Conservation (phyloP, 2,329 filamentous ascomycete species). For the Fusarium citri region DNA sequence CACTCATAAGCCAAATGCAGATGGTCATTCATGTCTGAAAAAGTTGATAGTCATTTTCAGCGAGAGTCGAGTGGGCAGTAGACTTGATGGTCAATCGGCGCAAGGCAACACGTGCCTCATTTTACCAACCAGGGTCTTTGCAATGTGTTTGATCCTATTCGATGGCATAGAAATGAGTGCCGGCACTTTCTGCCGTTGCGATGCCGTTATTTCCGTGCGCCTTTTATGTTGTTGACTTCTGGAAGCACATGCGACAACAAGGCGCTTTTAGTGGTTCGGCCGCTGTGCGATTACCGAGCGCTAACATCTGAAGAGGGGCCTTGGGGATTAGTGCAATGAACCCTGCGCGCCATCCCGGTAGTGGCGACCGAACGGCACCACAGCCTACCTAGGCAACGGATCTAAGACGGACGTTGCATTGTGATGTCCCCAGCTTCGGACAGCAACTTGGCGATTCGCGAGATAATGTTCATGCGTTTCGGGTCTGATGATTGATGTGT, state of each 20-base stretch:
- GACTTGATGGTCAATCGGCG: no score
- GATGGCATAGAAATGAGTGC: conserved; percentile 20
- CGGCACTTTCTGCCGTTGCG: conserved; percentile 17
- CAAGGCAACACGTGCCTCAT: background rate
- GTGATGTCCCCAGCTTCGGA: background rate
- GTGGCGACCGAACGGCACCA: no score
- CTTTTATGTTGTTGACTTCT: background rate
- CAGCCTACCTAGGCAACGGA: no score
- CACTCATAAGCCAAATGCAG: no score
- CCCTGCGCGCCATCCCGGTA: no score
- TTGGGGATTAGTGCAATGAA: no score
- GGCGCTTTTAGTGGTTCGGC: conserved; percentile 19
- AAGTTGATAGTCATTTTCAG: no score
- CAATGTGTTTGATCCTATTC: background rate
- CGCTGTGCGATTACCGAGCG: background rate
- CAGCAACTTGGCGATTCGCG: conserved; percentile 11
- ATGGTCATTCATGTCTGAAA: no score
- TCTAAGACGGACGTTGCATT: no score
- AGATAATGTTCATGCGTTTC: no score
- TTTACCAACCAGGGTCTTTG: rapidly evolving
- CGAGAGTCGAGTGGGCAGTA: no score
- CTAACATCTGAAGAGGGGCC: conserved; percentile 5
- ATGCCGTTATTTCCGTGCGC: background rate
- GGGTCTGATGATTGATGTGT: no score
- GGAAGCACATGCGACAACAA: conserved; percentile 31